Evolutionary conservation across 2,329 filamentous ascomycete species (phyloP), one percentile per base, ranked within the genome.

Genomic region (Taxawa tesnikishii): DNA sequence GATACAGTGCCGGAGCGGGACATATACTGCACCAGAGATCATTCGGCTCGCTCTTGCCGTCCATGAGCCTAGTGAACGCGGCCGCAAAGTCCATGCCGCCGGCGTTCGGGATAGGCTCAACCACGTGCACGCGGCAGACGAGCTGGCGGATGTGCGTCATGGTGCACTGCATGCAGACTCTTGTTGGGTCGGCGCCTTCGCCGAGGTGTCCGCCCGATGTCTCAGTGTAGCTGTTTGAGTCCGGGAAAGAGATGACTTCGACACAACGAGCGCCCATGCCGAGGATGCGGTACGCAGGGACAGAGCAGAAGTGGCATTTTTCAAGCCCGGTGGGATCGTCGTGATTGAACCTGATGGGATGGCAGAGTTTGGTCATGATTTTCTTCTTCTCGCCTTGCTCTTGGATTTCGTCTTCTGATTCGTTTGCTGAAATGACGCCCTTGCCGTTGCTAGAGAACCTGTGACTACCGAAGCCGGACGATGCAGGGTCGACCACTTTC

Each of bases 251-350:
- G 19, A n/a, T 23, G 19, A 21, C 11, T 11, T 94, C 84, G 14
- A 94, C 75, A 24, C 93, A 70, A 19, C 70, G 66, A 29, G 88
- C 88, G 52, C 94, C 75, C 43, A 90, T 85, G 55, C 93, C 82
- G 50, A 96, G 79, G 15, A 88, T 75, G 28, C 88, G 79, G 63
- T 92, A 98, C 4, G 88, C 94, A 15, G 85, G 74, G 49, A 96
- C 79, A 2, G 40, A 32, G 38, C 61, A 66, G 50, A 58, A 65
- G 37, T 59, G 42, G 39, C 62, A 65, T 1, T 49, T 43, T 2
- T 38, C 15, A 15, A 14, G 16, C 10, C 25, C 11, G 21, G 28
- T 14, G 5, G 42, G 18, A 9, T 46, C 40, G 4, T 47, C 39
- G 36, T 54, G 42, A 19, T 55, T 49, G 42, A 63, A 61, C 9